Percentiles rank a stretch among this genome's conserved stretches.
phyloP scores from a whole-genome alignment of 1,284 basidiomycete genomes.

The Coniferiporia sulphurascens region DNA sequence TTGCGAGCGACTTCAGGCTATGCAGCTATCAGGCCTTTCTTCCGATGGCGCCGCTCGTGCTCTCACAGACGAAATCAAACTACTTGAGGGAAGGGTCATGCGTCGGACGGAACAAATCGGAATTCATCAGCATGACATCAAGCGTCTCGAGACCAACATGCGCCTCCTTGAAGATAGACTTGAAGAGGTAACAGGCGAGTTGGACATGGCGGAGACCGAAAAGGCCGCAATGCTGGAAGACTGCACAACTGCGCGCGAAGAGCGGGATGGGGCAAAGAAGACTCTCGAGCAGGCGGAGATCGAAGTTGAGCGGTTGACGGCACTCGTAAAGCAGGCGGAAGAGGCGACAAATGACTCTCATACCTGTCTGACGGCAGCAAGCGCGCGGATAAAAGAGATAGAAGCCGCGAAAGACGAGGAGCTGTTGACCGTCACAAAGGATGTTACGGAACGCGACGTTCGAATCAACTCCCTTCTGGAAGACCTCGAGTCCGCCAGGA shows the following conservation, averaged over 20 bases:
- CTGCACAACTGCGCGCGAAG: conserved; percentile 65
- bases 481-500: neutral
- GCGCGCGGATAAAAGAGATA: conserved; percentile 31
- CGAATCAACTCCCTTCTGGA: conserved; percentile 3
- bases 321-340: conserved; percentile 29
- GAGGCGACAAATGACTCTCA: conserved; percentile 20
- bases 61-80: conserved; percentile 56
- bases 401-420: conserved; percentile 25
- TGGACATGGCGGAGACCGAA: conserved; percentile 58
- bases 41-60: conserved; percentile 47
- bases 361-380: conserved; percentile 28
- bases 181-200: conserved; percentile 57
- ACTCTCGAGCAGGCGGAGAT: conserved; percentile 38
- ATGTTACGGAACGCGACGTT: conserved; percentile 7
- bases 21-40: conserved; percentile 58
- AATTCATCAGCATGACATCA: conserved; percentile 69
- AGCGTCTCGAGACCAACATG: conserved; percentile 65
- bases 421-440: neutral
- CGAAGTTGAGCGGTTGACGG: conserved; percentile 54
- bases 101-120: conserved; percentile 66
- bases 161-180: conserved; percentile 67
- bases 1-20: conserved; percentile 54
- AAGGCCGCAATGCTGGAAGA: conserved; percentile 78
- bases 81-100: conserved; percentile 55
- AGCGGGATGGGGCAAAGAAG: conserved; percentile 55